A percentile compares a stretch with the other conserved stretches of the same genome.
phyloP scores from a whole-genome alignment of 495 filamentous ascomycete species.

The Annulohypoxylon bovei region DNA sequence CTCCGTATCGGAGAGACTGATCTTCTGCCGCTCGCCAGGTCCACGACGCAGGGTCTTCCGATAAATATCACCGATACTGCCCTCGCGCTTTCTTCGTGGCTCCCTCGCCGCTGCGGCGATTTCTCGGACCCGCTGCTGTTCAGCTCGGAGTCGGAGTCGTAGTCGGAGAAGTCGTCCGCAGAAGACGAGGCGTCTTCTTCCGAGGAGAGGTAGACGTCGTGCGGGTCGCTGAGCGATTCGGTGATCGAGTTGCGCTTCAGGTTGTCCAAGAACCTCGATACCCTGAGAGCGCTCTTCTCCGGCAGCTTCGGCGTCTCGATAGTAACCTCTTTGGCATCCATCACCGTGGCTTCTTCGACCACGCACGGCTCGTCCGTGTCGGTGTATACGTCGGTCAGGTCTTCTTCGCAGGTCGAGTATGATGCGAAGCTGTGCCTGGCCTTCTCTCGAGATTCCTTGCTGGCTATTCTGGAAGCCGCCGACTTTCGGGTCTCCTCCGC shows the following conservation, averaged over 20 bases:
- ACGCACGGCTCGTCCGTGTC: constrained; percentile 44
- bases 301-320: constrained; percentile 50
- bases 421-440: constrained; percentile 38
- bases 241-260: constrained; percentile 52
- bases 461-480: constrained; percentile 21
- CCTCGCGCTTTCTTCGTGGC: constrained; percentile 58
- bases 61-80: constrained; percentile 61
- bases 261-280: constrained; percentile 53
- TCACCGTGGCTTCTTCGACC: constrained; percentile 42
- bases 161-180: constrained; percentile 62
- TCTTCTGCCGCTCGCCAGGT: constrained; percentile 51
- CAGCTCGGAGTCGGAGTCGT: constrained; percentile 56
- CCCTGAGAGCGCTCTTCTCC: constrained; percentile 55
- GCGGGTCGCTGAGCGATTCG: constrained; percentile 48
- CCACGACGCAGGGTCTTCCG: constrained; percentile 58
- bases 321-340: constrained; percentile 42
- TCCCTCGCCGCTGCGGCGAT: constrained; percentile 49
- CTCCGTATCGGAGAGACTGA: constrained; percentile 51
- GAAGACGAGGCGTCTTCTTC: constrained; percentile 63
- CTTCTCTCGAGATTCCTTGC: constrained; percentile 24
- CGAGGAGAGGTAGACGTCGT: constrained; percentile 61
- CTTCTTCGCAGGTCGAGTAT: constrained; percentile 35
- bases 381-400: constrained; percentile 39
- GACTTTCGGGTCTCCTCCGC: constrained; percentile 8
- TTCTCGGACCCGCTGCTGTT: constrained; percentile 48